Evolutionary conservation across 805 yeast genomes (phyloP).

Genomic region (Priceomyces melissophilus): DNA sequence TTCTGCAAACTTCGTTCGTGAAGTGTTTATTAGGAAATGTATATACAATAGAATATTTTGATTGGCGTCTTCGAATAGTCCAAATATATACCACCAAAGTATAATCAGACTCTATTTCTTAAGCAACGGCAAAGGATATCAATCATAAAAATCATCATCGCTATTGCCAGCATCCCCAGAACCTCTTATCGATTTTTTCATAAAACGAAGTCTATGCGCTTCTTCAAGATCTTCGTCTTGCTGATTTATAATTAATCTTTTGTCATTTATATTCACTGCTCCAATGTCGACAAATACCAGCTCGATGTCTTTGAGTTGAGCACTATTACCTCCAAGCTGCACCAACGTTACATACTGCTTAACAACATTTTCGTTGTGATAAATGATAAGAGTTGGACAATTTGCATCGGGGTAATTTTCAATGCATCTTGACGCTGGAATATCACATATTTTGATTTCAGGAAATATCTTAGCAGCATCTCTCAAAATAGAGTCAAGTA

Average conservation of each 20-base stretch:
- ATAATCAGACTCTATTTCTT: too few relatives aligned
- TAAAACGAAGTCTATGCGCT: slow-evolving; percentile 49
- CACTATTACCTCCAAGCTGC: slow-evolving; percentile 79
- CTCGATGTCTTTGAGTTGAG: slow-evolving; percentile 69
- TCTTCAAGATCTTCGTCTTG: slow-evolving; percentile 56
- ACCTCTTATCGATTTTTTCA: slow-evolving; percentile 53
- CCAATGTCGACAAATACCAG: slow-evolving; percentile 61
- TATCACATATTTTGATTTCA: slow-evolving; percentile 88
- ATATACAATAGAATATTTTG: too few relatives aligned
- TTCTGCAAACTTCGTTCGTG: too few relatives aligned
- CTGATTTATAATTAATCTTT: slow-evolving; percentile 59
- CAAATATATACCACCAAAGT: too few relatives aligned
- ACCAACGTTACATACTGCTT: slow-evolving; percentile 80
- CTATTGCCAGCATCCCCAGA: slow-evolving; percentile 25
- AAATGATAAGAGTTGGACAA: slow-evolving; percentile 87
- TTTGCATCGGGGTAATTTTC: slow-evolving; percentile 88
- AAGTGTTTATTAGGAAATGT: too few relatives aligned
- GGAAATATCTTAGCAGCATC: slow-evolving; percentile 63
- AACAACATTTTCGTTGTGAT: slow-evolving; percentile 71
- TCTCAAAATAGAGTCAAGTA: slow-evolving; percentile 57
- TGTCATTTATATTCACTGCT: slow-evolving; percentile 65
- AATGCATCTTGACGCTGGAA: slow-evolving; percentile 85
- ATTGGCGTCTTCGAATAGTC: too few relatives aligned
- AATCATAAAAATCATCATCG: slow-evolving; percentile 18
- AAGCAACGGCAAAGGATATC: too few relatives aligned